Conservation (phyloP, 1,284 basidiomycete genomes). For the Volvariella volvacea region DNA sequence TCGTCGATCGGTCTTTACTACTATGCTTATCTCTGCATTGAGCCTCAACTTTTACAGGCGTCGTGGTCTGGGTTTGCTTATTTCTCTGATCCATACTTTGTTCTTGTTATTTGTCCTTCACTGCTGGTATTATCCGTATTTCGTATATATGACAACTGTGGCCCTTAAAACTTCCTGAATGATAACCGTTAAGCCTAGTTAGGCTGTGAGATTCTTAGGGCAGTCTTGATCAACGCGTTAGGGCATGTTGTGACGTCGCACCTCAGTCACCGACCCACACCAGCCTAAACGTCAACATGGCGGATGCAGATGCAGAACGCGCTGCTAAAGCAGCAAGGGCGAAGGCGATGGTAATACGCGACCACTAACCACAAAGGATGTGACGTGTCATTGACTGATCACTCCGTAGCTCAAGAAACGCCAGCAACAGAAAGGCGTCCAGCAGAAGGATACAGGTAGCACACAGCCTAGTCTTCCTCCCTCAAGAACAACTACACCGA, state of each 20-base stretch:
- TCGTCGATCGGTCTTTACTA: conserved; percentile 57
- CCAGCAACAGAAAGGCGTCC: conserved; percentile 57
- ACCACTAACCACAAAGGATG: conserved; percentile 9
- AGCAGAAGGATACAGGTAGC: conserved; percentile 16
- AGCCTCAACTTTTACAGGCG: conserved; percentile 3
- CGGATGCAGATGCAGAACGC: conserved; percentile 57
- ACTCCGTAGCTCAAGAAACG: conserved; percentile 60
- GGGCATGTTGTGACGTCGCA: neutral
- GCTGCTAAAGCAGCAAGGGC: conserved; percentile 75
- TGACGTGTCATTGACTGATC: conserved; percentile 10
- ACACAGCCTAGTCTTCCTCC: conserved; percentile 24
- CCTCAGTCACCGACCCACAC: neutral
- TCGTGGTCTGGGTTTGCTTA: conserved; percentile 13
- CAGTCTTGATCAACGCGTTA: neutral
- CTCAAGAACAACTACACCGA: conserved; percentile 49
- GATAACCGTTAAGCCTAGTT: neutral
- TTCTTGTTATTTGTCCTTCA: conserved; percentile 17
- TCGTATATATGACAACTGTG: conserved; percentile 30
- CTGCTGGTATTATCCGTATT: conserved; percentile 20
- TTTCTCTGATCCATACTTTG: conserved; percentile 20
- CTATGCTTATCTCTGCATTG: conserved; percentile 15
- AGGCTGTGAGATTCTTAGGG: no score
- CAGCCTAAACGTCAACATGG: conserved; percentile 24
- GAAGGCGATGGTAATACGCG: conserved; percentile 57
- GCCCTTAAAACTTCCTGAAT: conserved; percentile 9